phyloP scores from a whole-genome alignment of 176 grass and related monocot genomes.

The Rhipidocladum racemiflorum region DNA sequence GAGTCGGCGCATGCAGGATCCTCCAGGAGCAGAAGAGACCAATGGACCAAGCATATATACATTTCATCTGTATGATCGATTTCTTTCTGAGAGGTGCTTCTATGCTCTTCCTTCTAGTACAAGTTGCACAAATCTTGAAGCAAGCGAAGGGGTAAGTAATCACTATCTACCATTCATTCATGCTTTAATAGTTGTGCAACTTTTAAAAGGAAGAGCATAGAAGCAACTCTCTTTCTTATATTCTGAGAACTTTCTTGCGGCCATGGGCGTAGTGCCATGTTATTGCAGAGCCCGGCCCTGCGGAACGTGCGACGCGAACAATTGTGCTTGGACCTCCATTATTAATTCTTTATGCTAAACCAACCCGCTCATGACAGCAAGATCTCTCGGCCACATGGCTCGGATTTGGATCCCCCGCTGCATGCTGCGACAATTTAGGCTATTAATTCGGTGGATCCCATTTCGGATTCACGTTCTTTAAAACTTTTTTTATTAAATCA shows the following conservation, averaged over 20 bases:
- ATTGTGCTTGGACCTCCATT: slow-evolving; percentile 8
- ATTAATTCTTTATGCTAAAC: background rate
- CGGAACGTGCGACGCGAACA: slow-evolving; percentile 5
- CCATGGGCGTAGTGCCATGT: slow-evolving; percentile 17
- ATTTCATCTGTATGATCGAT: background rate
- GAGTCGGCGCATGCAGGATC: background rate
- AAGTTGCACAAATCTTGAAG: no score
- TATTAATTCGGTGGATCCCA: slow-evolving; percentile 7
- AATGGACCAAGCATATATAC: background rate
- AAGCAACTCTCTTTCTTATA: no score
- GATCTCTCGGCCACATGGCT: slow-evolving; percentile 4
- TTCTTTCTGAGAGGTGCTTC: no score
- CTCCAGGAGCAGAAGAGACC: background rate
- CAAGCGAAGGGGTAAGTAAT: no score
- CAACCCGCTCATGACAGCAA: background rate
- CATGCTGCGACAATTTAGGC: slow-evolving; percentile 20
- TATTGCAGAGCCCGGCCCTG: background rate
- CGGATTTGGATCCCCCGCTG: background rate
- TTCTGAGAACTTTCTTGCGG: background rate
- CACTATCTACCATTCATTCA: no score
- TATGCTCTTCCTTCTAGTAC: no score
- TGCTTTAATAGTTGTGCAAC: no score
- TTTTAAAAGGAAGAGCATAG: no score
- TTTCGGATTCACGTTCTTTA: background rate
- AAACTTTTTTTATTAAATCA: background rate